These are phyloP conservation scores for Linum trigynum DNA, from an alignment of 345 rosid species.

Conservation along the genomic window DNA sequence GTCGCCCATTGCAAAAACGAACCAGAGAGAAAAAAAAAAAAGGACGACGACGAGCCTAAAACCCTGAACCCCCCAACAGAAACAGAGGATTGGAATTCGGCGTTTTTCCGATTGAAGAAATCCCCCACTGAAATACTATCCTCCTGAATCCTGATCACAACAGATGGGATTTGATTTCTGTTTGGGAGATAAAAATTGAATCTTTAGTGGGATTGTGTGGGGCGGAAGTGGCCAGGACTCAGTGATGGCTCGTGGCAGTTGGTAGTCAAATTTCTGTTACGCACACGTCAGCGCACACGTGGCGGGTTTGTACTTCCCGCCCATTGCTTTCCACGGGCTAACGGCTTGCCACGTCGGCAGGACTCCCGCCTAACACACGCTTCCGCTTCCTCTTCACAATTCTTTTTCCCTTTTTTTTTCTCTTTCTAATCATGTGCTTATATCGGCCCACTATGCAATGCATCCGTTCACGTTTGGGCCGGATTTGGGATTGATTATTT, in stretches of 20 bases:
- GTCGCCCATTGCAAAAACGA: not conserved
- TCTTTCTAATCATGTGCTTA: too few relatives aligned
- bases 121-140: not conserved
- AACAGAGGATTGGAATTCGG: not conserved
- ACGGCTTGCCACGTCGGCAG: not conserved
- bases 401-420: too few relatives aligned
- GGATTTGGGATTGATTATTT: too few relatives aligned
- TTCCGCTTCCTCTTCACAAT: too few relatives aligned
- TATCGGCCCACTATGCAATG: too few relatives aligned
- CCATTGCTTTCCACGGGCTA: not conserved
- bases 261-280: too few relatives aligned
- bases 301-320: not conserved
- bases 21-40: too few relatives aligned
- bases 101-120: not conserved
- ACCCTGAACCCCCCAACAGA: not conserved
- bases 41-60: too few relatives aligned
- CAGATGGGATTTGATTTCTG: not conserved
- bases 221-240: not conserved
- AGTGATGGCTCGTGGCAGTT: not conserved
- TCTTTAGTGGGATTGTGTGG: not conserved
- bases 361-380: too few relatives aligned
- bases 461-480: too few relatives aligned
- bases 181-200: not conserved
- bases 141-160: not conserved
- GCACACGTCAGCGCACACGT: not conserved